Base-by-base conservation (phyloP, 176 grass and related monocot species). In the Musa beccarii region DNA sequence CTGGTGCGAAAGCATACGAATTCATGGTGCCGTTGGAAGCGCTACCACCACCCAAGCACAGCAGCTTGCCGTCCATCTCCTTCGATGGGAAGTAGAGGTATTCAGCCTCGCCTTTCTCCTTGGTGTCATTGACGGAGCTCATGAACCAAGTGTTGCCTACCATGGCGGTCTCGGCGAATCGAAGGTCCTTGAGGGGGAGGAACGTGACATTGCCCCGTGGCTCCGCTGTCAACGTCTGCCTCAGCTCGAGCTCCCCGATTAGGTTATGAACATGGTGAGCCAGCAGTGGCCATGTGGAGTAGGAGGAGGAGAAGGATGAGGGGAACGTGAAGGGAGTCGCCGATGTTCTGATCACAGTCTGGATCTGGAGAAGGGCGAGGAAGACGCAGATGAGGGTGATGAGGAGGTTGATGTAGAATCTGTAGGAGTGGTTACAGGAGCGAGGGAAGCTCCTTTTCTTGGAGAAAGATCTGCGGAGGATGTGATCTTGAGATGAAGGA, bases 141-240 rank as follows among this genome's bases (percentile, higher is more conserved):
- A 76, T 76, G 55, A 76, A 76, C 74, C 74, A 76, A 49, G 74
- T 76, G 55, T 76, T 76, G 2, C 74, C 74, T 3, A 23, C 75
- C 75, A 52, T 65, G 19, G 75, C 28, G 59, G 29, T 53, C 1
- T 51, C 9, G 11, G 29, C 28, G 59, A 76, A 22, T 1, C 74
- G 74, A 28, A 63, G 74, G 74, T 76, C 74, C 29, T 63, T 76
- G 26, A 76, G 28, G 56, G 57, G 74, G 17, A 76, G 26, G 57
- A 76, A 76, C 11, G 26, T 17, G 16, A 62, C 56, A 7, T 52
- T 51, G 14, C 20, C 57, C 57, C 20, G 17, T 8, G 63, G n/a
- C 4, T 54, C 68, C 1, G 49, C 43, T 26, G 34, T 29, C 29
- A 10, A 20, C 34, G 4, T 43, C 16, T 50, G 53, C 11, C 11